Base-by-base conservation (phyloP, 495 filamentous ascomycete species). In the Penicillium angulare region DNA sequence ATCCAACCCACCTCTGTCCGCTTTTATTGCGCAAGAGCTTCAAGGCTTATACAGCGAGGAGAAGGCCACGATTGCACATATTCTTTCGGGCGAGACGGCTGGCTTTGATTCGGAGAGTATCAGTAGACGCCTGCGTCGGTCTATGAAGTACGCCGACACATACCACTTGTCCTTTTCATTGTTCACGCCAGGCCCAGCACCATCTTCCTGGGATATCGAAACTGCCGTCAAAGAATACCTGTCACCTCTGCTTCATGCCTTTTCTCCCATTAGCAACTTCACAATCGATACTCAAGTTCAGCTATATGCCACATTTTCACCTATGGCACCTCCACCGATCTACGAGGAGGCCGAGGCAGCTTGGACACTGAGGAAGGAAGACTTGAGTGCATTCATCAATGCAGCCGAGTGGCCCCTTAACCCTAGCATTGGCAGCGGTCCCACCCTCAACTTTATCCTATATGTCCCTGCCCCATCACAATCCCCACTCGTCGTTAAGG, bases 251-350 rank as follows among this genome's bases (percentile, higher is more conserved):
- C 76, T 97, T 0, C 77, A 88, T 31, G 81, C 86, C 23, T 79
- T 97, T 21, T 79, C 83, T 3, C 76, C 83, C 13, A 92, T 97
- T 55, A 92, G 89, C 76, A 92, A 95, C 63, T 97, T 98, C 66
- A 97, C 93, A 17, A 84, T 98, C 31, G 93, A 97, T 65, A 95
- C 90, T 1, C 93, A 98, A 66, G 87, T 97, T 10, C 93, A 98
- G 72, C 78, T 96, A 1, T 96, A 96, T 65, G 93, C 93, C 2
- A 75, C 78, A 0, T 85, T 86, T 53, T 78, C 84, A 4, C 90
- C 88, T 0, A 91, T 92, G 22, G 83, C 91, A 13, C 80, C 76
- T 7, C 56, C 60, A 13, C 83, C 82, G 0, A 71, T 80, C 48
- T 83, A 71, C 53, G 78, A 86, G 39, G 68, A 77, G 27, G 32